phyloP scores from a whole-genome alignment of 192 early-diverging fungal genomes.

The Gamsiella multidivaricata region DNA sequence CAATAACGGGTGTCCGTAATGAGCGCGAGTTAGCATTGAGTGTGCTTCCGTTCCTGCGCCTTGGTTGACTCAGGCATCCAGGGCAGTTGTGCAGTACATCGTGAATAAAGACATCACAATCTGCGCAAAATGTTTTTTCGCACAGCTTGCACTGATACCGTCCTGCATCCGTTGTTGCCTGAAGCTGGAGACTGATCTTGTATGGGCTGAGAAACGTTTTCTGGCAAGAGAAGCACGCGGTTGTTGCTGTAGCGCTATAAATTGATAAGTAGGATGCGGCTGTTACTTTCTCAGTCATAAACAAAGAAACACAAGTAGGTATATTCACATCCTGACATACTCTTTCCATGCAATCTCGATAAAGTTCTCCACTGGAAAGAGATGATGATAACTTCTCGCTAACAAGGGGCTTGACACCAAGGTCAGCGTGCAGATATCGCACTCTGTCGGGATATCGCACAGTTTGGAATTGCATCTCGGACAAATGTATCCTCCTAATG shows the following conservation, averaged over 20 bases:
- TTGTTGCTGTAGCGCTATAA: conserved; percentile 41
- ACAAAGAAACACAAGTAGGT: not conserved
- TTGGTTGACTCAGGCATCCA: conserved; percentile 65
- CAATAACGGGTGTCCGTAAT: not conserved
- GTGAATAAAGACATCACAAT: conserved; percentile 94
- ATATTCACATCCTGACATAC: conserved; percentile 35
- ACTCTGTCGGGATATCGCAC: conserved; percentile 92
- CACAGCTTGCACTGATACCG: conserved; percentile 84
- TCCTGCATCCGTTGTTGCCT: conserved; percentile 51
- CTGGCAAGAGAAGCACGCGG: conserved; percentile 64
- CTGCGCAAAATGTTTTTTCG: conserved; percentile 82
- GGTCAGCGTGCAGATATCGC: conserved; percentile 88
- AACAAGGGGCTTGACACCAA: conserved; percentile 91
- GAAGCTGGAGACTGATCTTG: conserved; percentile 30
- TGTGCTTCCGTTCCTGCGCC: conserved; percentile 7
- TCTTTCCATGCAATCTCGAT: conserved; percentile 67
- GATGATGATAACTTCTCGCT: conserved; percentile 92
- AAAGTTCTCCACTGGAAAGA: conserved; percentile 93
- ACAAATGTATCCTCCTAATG: conserved; percentile 83
- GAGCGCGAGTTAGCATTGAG: not conserved
- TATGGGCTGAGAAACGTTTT: conserved; percentile 51
- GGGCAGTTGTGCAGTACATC: conserved; percentile 94
- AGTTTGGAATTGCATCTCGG: conserved; percentile 85
- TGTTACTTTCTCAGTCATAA: conserved; percentile 29
- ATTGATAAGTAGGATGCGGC: conserved; percentile 24